Conservation (phyloP, 2,329 filamentous ascomycete genomes). For the Fusarium drepaniforme region DNA sequence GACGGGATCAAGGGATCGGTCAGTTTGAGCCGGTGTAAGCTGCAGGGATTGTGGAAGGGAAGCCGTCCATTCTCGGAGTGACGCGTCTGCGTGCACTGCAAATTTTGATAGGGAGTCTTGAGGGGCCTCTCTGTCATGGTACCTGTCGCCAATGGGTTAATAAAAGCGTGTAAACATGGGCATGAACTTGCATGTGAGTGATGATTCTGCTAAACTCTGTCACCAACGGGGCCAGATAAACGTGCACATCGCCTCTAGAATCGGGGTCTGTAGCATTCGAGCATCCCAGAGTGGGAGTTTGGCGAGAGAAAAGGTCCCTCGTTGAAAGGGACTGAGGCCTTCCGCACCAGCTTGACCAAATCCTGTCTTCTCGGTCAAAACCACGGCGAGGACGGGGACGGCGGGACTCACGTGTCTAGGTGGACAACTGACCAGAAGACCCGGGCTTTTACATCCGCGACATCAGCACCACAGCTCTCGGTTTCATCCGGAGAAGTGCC, state of each 20-base stretch:
- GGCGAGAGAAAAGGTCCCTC: neutral
- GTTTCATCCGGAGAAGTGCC: neutral
- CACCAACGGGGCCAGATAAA: neutral
- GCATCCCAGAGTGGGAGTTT: neutral
- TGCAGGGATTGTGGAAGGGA: neutral
- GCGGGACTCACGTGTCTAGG: neutral
- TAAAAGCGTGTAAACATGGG: neutral
- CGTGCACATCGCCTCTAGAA: neutral
- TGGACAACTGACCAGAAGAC: neutral
- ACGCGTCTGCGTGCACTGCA: neutral
- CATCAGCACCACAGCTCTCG: neutral
- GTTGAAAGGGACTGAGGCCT: neutral
- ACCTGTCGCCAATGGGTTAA: neutral
- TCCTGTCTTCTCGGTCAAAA: neutral
- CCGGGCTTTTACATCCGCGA: neutral
- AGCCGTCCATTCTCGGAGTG: neutral
- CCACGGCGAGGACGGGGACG: fast-evolving
- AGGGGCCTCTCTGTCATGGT: neutral
- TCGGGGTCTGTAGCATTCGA: neutral
- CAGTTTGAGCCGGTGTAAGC: neutral
- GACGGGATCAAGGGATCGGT: neutral
- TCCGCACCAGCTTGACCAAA: neutral
- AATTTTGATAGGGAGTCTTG: neutral
- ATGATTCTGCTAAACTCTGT: neutral
- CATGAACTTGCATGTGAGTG: neutral